phyloP scores from a whole-genome alignment of 1,284 basidiomycete species.

The Ceratobasidium sp. region DNA sequence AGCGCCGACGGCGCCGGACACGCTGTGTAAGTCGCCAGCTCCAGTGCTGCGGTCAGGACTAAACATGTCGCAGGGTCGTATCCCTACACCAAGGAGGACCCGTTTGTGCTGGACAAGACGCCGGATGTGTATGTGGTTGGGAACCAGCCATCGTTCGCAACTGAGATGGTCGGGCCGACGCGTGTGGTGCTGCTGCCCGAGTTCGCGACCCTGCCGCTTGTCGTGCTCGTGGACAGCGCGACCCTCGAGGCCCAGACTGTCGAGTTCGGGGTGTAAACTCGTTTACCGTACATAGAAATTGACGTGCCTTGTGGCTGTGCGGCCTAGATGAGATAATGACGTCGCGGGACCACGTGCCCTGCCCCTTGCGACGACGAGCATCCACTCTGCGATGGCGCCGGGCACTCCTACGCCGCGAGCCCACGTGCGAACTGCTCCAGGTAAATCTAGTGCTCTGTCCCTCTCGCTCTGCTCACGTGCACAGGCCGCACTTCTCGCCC shows the following conservation, averaged over 20 bases:
- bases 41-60: neutral
- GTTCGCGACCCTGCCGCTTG: conserved; percentile 75
- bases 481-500: conserved; percentile 39
- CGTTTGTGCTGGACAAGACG: conserved; percentile 86
- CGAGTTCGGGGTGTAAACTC: conserved; percentile 53
- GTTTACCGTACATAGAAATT: conserved; percentile 8
- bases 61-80: conserved; percentile 78
- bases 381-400: conserved; percentile 20
- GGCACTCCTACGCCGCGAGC: conserved; percentile 41
- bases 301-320: conserved; percentile 37
- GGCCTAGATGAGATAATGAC: conserved; percentile 9
- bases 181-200: conserved; percentile 87
- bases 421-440: conserved; percentile 33
- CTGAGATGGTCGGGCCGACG: conserved; percentile 70
- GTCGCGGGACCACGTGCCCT: conserved; percentile 29
- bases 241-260: conserved; percentile 66
- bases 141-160: conserved; percentile 87
- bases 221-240: conserved; percentile 74
- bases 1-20: conserved; percentile 98
- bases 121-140: conserved; percentile 95
- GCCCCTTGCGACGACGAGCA: conserved; percentile 26
- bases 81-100: conserved; percentile 89
- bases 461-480: neutral
- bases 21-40: conserved; percentile 70
- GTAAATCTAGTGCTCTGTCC: neutral